Conservation (phyloP, 73 alveolate genomes). For the Paraurostyla sp. region DNA sequence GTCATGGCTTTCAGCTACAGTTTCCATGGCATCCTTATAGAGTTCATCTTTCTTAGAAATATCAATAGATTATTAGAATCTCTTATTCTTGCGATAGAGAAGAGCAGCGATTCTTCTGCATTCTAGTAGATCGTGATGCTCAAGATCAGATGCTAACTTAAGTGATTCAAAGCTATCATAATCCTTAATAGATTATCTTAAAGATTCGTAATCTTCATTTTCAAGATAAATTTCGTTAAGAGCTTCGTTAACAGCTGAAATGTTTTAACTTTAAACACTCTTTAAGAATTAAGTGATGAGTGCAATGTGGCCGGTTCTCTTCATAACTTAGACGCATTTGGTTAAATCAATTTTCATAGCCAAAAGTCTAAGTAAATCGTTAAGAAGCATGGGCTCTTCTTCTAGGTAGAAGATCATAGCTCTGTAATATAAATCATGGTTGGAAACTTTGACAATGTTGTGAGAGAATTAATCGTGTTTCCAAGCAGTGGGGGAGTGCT, state of each 20-base stretch:
- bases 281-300: constrained; percentile 94
- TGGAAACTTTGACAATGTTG: constrained; percentile 93
- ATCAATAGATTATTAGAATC: constrained; percentile 90
- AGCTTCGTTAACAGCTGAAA: constrained; percentile 97
- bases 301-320: constrained; percentile 93
- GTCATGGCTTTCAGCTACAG: constrained; percentile 97
- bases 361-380: constrained; percentile 93
- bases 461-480: constrained; percentile 95
- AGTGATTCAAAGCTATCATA: constrained; percentile 96
- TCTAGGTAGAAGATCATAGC: constrained; percentile 97
- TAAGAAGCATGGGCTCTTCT: constrained; percentile 98
- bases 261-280: constrained; percentile 95
- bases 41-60: constrained; percentile 94
- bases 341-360: constrained; percentile 94
- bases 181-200: constrained; percentile 91
- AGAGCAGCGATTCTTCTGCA: constrained; percentile 98
- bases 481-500: constrained; percentile 98
- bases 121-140: constrained; percentile 95
- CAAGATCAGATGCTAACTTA: constrained; percentile 91
- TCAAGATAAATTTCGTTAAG: constrained; percentile 96
- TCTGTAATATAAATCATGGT: constrained; percentile 94
- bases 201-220: constrained; percentile 95
- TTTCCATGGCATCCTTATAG: constrained; percentile 97
- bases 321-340: constrained; percentile 93
- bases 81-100: constrained; percentile 95